Base-by-base conservation (phyloP, 2,329 filamentous ascomycete species). In the Fusarium austroafricanum region DNA sequence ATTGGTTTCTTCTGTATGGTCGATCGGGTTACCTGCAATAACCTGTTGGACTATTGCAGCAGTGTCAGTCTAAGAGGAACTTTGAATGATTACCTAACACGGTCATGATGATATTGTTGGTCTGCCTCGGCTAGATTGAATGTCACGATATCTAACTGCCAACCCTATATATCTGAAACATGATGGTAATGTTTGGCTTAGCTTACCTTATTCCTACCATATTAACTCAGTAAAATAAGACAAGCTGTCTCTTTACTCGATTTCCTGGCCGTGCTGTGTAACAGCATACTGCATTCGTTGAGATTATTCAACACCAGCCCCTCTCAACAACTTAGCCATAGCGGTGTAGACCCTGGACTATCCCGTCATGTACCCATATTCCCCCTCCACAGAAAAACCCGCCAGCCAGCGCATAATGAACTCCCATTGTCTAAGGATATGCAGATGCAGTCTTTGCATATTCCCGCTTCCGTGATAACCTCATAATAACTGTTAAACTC, bases 301-400 rank as follows among this genome's bases (percentile, higher is more conserved):
- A 52, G 37, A 33, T 15, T 17, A 33, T 33, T 8, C 12, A 33
- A 43, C 20, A 18, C 18, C 18, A 29, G 23, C 29, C 29, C 15
- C 35, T 31, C 49, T 44, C 37, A 52, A 52, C 37, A 44, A 44
- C 37, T 52, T n/a, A n/a, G 37, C 37, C 26, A 50, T 50, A 59
- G 56, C 56, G 56, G 56, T 60, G 55, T 47, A 59, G 56, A 60
- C 56, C 49, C 49, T 44, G 20, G 47, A 43, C 56, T 35, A 5
- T 51, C 35, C 23, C 15, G 15, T 28, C 42, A 37, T 35, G 37
- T 46, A 59, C 54, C 55, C 55, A 60, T 60, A 60, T 51, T 60
- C 55, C 55, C 55, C 57, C 57, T 60, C 57, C 57, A 60, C 55
- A 60, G 54, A 43, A 60, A 60, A 60, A 60, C 18, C 33, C 47